A percentile compares a stretch with the other conserved stretches of the same genome.
Evolutionary conservation across 169 alveolate species (phyloP).

Genomic region (Perkinsus olseni): DNA sequence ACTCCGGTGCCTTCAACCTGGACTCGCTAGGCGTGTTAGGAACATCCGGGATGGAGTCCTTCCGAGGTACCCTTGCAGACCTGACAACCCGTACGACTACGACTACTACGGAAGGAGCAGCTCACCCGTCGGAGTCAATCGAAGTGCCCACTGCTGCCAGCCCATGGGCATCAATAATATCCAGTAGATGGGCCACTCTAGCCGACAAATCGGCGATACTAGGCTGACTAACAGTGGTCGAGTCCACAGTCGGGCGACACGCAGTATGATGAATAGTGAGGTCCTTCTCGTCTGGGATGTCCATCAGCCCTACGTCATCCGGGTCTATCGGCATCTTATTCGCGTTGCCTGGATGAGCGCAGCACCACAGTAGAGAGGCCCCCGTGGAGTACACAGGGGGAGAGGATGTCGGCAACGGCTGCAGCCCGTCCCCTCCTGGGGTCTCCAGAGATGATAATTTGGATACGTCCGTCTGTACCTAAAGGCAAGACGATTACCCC

Average conservation of each 20-base stretch:
- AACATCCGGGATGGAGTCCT: neutral
- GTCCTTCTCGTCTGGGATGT: neutral
- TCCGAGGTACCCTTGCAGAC: too few relatives aligned
- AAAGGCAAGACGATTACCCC: neutral
- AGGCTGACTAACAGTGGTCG: neutral
- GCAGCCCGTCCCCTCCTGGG: too few relatives aligned
- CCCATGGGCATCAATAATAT: neutral
- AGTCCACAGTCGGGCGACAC: too few relatives aligned
- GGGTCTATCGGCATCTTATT: too few relatives aligned
- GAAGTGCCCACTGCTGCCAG: neutral
- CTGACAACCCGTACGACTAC: too few relatives aligned
- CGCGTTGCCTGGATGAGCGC: neutral
- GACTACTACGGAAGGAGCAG: too few relatives aligned
- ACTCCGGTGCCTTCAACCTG: neutral
- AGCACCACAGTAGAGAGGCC: neutral
- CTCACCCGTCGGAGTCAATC: neutral
- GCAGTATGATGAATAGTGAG: neutral
- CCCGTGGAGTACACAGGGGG: neutral
- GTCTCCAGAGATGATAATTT: neutral
- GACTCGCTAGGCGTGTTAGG: neutral
- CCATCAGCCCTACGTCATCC: neutral
- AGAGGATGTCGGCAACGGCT: too few relatives aligned
- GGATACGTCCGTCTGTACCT: neutral
- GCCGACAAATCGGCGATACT: neutral
- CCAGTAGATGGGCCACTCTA: neutral